Percentiles rank a stretch among this genome's conserved stretches.
Evolutionary conservation across 2,329 filamentous ascomycete genomes (phyloP).

Genomic region (Scedosporium minutisporum): DNA sequence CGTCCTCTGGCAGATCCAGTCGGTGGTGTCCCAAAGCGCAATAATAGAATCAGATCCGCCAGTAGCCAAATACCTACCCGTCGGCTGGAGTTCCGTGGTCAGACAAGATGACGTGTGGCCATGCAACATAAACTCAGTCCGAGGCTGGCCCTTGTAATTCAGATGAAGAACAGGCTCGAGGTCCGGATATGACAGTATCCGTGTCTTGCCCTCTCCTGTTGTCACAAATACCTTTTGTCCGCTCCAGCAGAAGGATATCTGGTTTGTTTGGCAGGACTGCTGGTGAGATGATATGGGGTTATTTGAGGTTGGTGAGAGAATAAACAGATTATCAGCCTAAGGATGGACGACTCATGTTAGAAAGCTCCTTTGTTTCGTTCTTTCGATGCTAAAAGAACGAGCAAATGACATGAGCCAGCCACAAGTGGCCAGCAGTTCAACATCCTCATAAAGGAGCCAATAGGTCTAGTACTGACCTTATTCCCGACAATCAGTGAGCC

Average conservation of each 20-base stretch:
- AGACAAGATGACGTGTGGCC: constrained; percentile 68
- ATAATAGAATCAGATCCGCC: constrained; percentile 69
- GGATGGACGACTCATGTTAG: background rate
- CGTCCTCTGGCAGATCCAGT: constrained; percentile 68
- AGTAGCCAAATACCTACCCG: constrained; percentile 61
- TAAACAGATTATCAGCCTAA: constrained; percentile 52
- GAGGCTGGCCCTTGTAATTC: constrained; percentile 31
- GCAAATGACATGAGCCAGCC: too few species aligned
- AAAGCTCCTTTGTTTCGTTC: background rate
- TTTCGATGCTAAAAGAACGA: too few species aligned
- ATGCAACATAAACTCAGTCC: constrained; percentile 49
- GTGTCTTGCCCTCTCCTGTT: constrained; percentile 60
- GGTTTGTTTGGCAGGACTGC: constrained; percentile 58
- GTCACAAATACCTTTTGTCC: constrained; percentile 62
- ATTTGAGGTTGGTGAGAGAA: constrained; percentile 50
- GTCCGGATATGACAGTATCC: constrained; percentile 59
- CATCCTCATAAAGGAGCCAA: background rate
- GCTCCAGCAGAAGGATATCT: constrained; percentile 65
- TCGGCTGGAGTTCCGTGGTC: constrained; percentile 59
- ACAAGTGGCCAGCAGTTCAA: too few species aligned
- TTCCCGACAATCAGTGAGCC: constrained; percentile 61
- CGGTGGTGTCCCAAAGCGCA: constrained; percentile 66
- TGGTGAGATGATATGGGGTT: constrained; percentile 48
- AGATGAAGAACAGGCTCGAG: constrained; percentile 46
- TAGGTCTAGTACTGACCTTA: constrained; percentile 39